Evolutionary conservation across 768 basidiomycete species (phyloP), one percentile per base, ranked within the genome.

Genomic region (Termitomyces sp.): DNA sequence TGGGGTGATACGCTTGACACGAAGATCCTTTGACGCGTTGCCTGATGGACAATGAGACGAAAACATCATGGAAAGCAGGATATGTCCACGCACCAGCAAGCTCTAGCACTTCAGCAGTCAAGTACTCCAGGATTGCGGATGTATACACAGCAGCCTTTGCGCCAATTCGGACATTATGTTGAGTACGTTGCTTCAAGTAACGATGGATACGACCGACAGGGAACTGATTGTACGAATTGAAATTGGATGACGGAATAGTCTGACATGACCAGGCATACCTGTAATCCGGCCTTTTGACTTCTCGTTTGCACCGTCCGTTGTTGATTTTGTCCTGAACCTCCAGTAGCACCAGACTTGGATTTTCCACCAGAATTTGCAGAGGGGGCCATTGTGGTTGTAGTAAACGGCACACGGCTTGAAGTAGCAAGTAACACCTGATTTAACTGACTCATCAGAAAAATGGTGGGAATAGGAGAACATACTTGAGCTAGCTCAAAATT

Each of bases 61-160:
- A 33, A 26, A 42, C 20, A 53, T 5, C 28, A 57, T 22, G 7
- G 29, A 18, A 33, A 18, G 48, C 48, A 16, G 33, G 24, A 31
- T 31, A 56, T 39, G 47, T 20, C 28, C 24, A 75, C 88, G 60
- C 63, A 94, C 94, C 95, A 56, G 95, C 95, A 51, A 98, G 84
- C 70, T 98, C 95, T 53, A 98, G 77, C 9, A 98, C 95, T 70
- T 98, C 95, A 10, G 95, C 95, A 0, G 94, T 96, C 52, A 98
- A 80, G 69, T 98, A 98, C 72, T 98, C 95, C 56, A 97, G 80
- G 64, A 97, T 94, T 33, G 95, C 94, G 37, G 91, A 87, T n/a
- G 92, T 93, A 72, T 96, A 96, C 16, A 98, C 95, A 9, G 95
- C 94, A 28, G 94, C 94, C 71, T 97, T 97, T n/a, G 94, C 95